A percentile compares a stretch with the other conserved stretches of the same genome.
phyloP scores from a whole-genome alignment of 306 rosid genomes.

The Trichosanthes cucumerina region DNA sequence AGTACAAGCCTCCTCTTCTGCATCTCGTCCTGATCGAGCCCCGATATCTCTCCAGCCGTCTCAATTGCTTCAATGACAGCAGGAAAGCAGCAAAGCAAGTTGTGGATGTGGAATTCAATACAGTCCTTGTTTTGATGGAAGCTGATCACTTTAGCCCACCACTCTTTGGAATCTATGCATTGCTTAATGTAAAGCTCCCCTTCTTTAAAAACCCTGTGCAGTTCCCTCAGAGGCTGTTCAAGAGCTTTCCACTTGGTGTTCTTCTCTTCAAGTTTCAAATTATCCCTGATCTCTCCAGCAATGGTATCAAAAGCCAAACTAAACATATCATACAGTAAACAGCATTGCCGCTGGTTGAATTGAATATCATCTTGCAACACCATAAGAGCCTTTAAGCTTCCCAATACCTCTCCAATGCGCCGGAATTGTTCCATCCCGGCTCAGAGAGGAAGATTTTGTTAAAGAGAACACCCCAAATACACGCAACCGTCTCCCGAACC shows the following conservation, averaged over 20 bases:
- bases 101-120: constrained; percentile 71
- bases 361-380: constrained; percentile 65
- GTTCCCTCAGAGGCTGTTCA: constrained; percentile 62
- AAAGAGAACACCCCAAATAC: background rate
- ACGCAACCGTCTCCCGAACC: background rate
- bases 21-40: constrained; percentile 60
- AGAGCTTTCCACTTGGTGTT: constrained; percentile 75
- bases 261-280: constrained; percentile 60
- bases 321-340: constrained; percentile 48
- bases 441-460: background rate
- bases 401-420: constrained; percentile 87
- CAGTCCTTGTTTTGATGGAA: constrained; percentile 56
- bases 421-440: constrained; percentile 96
- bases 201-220: constrained; percentile 67
- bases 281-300: constrained; percentile 58
- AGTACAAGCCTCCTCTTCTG: constrained; percentile 50
- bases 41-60: constrained; percentile 56
- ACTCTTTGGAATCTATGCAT: constrained; percentile 59
- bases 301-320: constrained; percentile 67
- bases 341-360: constrained; percentile 61
- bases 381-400: constrained; percentile 81
- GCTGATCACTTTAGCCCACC: constrained; percentile 65
- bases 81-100: constrained; percentile 57
- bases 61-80: constrained; percentile 82
- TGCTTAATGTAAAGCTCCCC: constrained; percentile 58